Percentiles rank a stretch among this genome's conserved stretches.
These are phyloP conservation scores for Oryza officinalis DNA, from an alignment of 176 grass and related monocot genomes.

Conservation along the genomic window DNA sequence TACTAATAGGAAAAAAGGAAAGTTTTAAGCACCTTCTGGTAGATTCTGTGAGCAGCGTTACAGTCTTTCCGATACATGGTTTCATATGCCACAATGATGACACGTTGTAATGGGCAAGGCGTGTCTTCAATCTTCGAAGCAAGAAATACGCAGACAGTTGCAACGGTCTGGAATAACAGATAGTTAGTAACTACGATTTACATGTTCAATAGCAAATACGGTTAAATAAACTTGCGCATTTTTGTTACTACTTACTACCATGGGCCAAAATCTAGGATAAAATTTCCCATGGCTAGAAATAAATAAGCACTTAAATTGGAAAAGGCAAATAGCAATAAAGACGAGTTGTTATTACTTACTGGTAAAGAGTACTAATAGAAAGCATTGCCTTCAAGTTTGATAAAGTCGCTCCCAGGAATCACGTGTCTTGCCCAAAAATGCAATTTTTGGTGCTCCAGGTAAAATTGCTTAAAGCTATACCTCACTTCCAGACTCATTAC, in stretches of 20 bases:
- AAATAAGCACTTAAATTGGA: conserved; percentile 9
- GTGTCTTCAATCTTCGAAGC: conserved; percentile 73
- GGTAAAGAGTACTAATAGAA: conserved; percentile 39
- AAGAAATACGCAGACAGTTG: conserved; percentile 71
- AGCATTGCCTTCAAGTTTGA: conserved; percentile 43
- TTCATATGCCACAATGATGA: conserved; percentile 51
- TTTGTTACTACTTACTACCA: background rate
- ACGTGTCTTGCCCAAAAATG: conserved; percentile 27
- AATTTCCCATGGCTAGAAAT: background rate
- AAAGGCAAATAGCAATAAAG: background rate
- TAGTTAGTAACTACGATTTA: background rate
- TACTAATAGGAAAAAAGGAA: conserved; percentile 8
- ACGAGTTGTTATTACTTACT: conserved; percentile 46
- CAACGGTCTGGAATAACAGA: conserved; percentile 57
- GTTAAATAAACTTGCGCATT: conserved; percentile 3
- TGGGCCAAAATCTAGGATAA: background rate
- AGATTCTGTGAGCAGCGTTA: conserved; percentile 58
- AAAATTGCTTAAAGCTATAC: conserved; percentile 35
- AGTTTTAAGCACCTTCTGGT: conserved; percentile 39
- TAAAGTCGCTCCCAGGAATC: conserved; percentile 47
- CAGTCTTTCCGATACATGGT: conserved; percentile 56
- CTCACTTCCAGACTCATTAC: conserved; percentile 14
- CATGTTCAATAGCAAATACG: background rate
- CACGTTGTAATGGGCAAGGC: conserved; percentile 37
- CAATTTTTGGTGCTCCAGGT: conserved; percentile 34